Percentiles rank a stretch among this genome's conserved stretches.
These are phyloP conservation scores for Lichtheimia ramosa DNA, from an alignment of 371 early-diverging fungal species.

Conservation along the genomic window DNA sequence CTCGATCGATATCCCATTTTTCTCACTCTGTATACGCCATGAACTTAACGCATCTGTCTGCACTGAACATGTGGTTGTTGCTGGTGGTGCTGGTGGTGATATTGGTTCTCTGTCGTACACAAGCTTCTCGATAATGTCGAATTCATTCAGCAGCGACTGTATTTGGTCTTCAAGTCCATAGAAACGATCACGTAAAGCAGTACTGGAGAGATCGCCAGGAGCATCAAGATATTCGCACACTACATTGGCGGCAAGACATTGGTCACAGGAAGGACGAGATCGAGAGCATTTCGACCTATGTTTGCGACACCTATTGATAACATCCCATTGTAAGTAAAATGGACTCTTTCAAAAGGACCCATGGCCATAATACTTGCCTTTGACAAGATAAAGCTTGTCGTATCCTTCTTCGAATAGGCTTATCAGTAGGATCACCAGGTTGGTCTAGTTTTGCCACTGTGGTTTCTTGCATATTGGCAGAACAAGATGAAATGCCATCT, in stretches of 20 bases:
- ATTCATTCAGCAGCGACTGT: constrained; percentile 36
- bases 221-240: constrained; percentile 38
- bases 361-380: constrained; percentile 24
- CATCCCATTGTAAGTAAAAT: not conserved
- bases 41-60: constrained; percentile 5
- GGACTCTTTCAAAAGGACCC: not conserved
- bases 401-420: constrained; percentile 36
- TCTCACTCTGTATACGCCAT: constrained; percentile 28
- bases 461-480: too few species aligned
- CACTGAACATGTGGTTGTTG: not conserved
- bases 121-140: constrained; percentile 36
- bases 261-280: constrained; percentile 39
- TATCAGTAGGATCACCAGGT: not conserved
- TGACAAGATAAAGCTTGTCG: constrained; percentile 50
- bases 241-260: constrained; percentile 33
- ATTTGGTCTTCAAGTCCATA: constrained; percentile 45
- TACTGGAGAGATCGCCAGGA: constrained; percentile 51
- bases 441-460: too few species aligned
- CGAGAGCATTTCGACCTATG: constrained; percentile 50
- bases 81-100: not conserved
- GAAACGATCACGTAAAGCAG: constrained; percentile 46
- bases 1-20: constrained; percentile 33
- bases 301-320: constrained; percentile 34
- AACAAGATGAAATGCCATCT: too few species aligned
- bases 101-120: constrained; percentile 14